Evolutionary conservation across 139 green algal genomes (phyloP), one percentile per base, ranked within the genome.

Genomic region (Chlamydomonas sphaeroides): DNA sequence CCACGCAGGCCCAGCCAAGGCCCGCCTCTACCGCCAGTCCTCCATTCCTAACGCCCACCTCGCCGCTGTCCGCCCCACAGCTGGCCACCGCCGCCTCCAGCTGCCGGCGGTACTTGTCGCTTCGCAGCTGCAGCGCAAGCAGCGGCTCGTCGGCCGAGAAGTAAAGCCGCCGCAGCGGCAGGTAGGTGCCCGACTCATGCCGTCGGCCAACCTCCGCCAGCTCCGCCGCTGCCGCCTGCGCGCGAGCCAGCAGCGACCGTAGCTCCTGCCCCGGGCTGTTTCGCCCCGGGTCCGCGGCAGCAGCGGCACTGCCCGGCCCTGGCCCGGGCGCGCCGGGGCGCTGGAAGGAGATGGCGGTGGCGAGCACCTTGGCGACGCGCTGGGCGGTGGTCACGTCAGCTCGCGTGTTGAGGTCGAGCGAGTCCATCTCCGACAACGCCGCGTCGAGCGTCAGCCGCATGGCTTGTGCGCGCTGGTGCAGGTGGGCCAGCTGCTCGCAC

Each of bases 91-190:
- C 66, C 38, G 66, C 66, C 35, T 56, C 39, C 66, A 72, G 39
- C 39, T 72, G 66, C 25, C 66, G 39, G 23, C 66, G 66, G 38
- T 72, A 72, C 66, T 72, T 38, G 21, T 72, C 66, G 25, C 8
- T 53, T 25, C 66, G 66, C 39, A 72, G 39, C 20, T 20, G n/a
- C 32, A 72, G 45, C 14, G 66, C 66, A 2, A 21, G 39, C 66
- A 72, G 66, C 38, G 66, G 66, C 39, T 72, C 66, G 7, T 72
- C 66, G 10, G 66, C 32, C 25, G 66, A 72, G 35, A 72, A 72
- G 66, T 72, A 72, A 25, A 72, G 56, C 32, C 66, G 66, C 6
- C 66, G 66, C 38, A 72, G 39, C 25, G 66, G 38, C 66, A 25
- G 25, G 39, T 72, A 72, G 8, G 23, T 26, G 23, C 30, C 66